These are phyloP conservation scores for Blastomyces parvus DNA, from an alignment of 2,329 filamentous ascomycete genomes.

Conservation along the genomic window DNA sequence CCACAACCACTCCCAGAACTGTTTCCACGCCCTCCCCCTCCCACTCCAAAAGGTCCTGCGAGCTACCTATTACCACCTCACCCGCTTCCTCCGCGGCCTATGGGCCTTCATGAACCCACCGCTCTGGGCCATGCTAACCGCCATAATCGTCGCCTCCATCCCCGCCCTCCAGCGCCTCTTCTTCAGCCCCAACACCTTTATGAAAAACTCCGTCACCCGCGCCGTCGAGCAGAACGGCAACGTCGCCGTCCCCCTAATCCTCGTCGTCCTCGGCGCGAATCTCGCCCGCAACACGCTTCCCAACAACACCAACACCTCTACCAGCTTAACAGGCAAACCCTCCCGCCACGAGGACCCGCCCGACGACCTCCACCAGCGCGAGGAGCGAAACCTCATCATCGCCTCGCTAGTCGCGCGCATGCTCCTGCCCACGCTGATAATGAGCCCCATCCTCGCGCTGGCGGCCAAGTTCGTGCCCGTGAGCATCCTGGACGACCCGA, in stretches of 20 bases:
- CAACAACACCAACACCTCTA: conserved; percentile 38
- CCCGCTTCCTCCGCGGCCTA: conserved; percentile 54
- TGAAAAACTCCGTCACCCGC: conserved; percentile 85
- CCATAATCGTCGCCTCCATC: conserved; percentile 83
- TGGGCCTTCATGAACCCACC: conserved; percentile 98
- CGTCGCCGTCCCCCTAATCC: conserved; percentile 87
- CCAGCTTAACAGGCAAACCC: background rate
- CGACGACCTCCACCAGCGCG: conserved; percentile 50
- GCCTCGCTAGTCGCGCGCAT: conserved; percentile 83
- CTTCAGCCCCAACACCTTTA: conserved; percentile 78
- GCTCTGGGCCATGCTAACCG: conserved; percentile 89
- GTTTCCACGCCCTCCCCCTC: conserved; percentile 36
- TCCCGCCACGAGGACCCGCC: too few relatives aligned
- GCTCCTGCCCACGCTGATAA: conserved; percentile 81
- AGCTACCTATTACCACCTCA: conserved; percentile 31
- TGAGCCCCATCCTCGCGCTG: conserved; percentile 80
- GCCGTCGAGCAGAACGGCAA: conserved; percentile 76
- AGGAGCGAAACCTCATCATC: conserved; percentile 68
- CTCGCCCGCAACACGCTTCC: conserved; percentile 83
- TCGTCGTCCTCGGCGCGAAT: conserved; percentile 92
- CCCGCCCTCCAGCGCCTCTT: conserved; percentile 74
- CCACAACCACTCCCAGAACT: background rate
- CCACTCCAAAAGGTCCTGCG: conserved; percentile 44
- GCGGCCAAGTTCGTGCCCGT: conserved; percentile 84
- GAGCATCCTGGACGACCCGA: conserved; percentile 92